Evolutionary conservation across 306 rosid genomes (phyloP).

Genomic region (Ormosia semicastrata): DNA sequence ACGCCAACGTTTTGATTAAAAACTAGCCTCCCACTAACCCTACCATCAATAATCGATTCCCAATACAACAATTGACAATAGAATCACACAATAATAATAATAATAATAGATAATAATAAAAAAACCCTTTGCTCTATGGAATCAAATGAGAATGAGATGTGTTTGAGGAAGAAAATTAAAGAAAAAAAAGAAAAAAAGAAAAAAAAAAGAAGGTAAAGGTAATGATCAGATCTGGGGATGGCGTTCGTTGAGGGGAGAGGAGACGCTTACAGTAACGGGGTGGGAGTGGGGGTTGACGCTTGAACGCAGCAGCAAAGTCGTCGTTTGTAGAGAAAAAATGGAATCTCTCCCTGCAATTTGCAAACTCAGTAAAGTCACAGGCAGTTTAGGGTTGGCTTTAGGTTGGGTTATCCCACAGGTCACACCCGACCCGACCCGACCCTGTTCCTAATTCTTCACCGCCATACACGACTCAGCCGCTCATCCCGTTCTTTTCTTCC

Average conservation of each 20-base stretch:
- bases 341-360: neutral
- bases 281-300: no score
- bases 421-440: neutral
- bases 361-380: neutral
- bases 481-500: no score
- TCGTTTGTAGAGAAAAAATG: neutral
- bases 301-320: neutral
- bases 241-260: no score
- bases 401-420: no score
- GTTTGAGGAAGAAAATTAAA: neutral
- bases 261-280: no score
- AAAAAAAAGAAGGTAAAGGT: neutral
- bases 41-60: neutral
- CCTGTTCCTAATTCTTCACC: neutral
- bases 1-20: neutral
- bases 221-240: no score
- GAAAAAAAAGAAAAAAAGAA: neutral
- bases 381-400: neutral
- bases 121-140: neutral
- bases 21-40: neutral
- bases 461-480: neutral
- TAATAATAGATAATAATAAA: no score
- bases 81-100: neutral
- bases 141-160: neutral
- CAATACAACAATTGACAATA: neutral